phyloP scores from a whole-genome alignment of 2,329 filamentous ascomycete genomes.

The Bipolaris zeicola region DNA sequence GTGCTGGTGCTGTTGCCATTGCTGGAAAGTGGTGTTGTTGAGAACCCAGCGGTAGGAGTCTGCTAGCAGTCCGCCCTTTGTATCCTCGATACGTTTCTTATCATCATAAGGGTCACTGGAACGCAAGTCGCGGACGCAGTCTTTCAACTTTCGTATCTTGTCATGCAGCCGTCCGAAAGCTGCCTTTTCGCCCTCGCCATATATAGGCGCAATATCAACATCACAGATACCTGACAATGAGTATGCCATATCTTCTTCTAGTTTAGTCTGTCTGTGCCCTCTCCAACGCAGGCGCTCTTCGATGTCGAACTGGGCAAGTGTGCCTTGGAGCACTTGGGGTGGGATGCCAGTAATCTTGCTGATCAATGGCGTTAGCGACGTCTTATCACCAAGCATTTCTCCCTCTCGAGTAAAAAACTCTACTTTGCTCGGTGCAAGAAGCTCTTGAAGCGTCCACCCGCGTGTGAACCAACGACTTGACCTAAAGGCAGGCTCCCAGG shows the following conservation, averaged over 20 bases:
- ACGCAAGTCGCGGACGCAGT: too few relatives aligned
- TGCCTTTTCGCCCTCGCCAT: not conserved
- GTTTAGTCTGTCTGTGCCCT: not conserved
- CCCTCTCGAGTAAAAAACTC: not conserved
- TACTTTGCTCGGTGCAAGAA: not conserved
- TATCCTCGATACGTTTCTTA: too few relatives aligned
- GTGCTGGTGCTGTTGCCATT: constrained; percentile 1
- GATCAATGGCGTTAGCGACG: not conserved
- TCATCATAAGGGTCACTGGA: too few relatives aligned
- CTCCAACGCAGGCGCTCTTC: not conserved
- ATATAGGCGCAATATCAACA: not conserved
- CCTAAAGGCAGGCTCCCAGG: not conserved
- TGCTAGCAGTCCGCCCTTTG: too few relatives aligned
- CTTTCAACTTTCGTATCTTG: not conserved
- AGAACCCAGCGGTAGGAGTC: constrained; percentile 6
- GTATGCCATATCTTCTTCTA: not conserved
- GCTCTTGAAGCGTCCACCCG: not conserved
- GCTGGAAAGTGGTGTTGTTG: constrained; percentile 2
- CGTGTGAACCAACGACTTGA: not conserved
- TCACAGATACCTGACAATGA: not conserved
- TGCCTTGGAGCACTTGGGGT: too few relatives aligned
- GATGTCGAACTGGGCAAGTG: not conserved
- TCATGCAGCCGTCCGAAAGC: not conserved
- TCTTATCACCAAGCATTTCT: not conserved
- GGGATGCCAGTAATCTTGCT: not conserved